Conservation (phyloP, 2,329 filamentous ascomycete species). For the Thermoascus crustaceus region DNA sequence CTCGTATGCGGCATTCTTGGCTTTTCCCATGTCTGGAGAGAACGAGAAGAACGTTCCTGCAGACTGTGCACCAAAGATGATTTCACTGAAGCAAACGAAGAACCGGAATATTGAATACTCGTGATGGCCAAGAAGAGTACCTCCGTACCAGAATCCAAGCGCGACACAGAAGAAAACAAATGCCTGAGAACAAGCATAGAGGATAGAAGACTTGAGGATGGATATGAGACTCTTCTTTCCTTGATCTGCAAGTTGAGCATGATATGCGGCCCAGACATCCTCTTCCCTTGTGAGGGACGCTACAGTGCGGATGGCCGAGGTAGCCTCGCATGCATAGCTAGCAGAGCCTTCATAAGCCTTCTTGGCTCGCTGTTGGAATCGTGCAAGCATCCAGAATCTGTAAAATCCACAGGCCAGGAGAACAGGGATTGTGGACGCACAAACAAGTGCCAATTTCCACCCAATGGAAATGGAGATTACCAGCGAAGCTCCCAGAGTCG, state of each 20-base stretch:
- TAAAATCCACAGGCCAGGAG: conserved; percentile 76
- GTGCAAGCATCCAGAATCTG: conserved; percentile 74
- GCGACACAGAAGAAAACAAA: conserved; percentile 76
- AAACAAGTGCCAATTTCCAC: conserved; percentile 83
- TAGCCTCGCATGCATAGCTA: conserved; percentile 84
- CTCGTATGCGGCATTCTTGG: conserved; percentile 70
- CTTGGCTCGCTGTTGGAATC: conserved; percentile 73
- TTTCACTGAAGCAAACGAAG: conserved; percentile 79
- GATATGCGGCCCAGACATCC: conserved; percentile 70
- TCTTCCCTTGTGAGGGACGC: conserved; percentile 80
- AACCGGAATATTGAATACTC: conserved; percentile 80
- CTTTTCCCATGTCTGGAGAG: conserved; percentile 88
- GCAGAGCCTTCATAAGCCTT: conserved; percentile 71
- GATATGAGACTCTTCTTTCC: conserved; percentile 61
- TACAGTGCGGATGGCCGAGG: conserved; percentile 87
- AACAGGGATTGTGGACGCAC: conserved; percentile 67
- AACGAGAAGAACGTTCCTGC: conserved; percentile 85
- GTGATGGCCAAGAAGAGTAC: conserved; percentile 59
- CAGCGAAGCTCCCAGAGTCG: conserved; percentile 70
- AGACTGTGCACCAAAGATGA: conserved; percentile 88
- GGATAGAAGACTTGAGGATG: conserved; percentile 63
- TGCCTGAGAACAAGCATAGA: conserved; percentile 80
- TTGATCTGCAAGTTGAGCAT: conserved; percentile 56
- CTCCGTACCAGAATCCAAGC: conserved; percentile 89
- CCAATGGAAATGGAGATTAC: conserved; percentile 64